Evolutionary conservation across 2,329 filamentous ascomycete genomes (phyloP), one percentile per base, ranked within the genome.

Genomic region (Calonectria multiphialidica): DNA sequence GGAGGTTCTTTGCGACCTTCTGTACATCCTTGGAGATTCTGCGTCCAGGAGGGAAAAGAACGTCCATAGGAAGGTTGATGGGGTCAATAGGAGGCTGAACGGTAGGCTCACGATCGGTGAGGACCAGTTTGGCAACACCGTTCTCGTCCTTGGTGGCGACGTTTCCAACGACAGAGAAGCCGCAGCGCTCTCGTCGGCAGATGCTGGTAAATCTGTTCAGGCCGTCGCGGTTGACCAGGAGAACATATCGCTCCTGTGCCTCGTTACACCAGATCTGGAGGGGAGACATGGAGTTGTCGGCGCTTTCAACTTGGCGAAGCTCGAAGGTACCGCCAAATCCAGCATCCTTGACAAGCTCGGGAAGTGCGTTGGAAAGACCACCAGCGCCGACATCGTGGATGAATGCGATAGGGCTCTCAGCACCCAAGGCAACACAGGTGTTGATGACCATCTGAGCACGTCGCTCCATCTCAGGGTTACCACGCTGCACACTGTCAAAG

Each of bases 381-480:
- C 97, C 97, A 63, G 97, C 97, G 74, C 97, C 97, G 55, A 99
- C 97, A 81, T 99, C 97, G 82, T 99, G 97, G 75, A 99, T 98
- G 86, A 98, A 96, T 68, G 95, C 93, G 77, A 99, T 98, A 0
- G 97, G 97, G 81, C 94, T 98, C 75, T 95, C 88, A 5, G 92
- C 87, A 18, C 96, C 96, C 78, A 98, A 90, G 3, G 95, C 93
- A 33, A 94, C 92, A 82, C 97, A 99, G 5, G 95, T 93, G 84
- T 98, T 97, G 84, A 99, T 99, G 75, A 99, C 97, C 90, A 98
- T 98, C 85, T 99, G 97, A 2, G 96, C 97, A 78, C 97, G 91
- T 74, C 97, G 90, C 84, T 99, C 95, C 84, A 98, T 96, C 85
- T 99, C 97, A 1, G 97, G 96, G 81, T 99, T 99, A 57, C 96